Conservation (phyloP, 176 grass and related monocot species). For the Dendrocalamus sinicus region DNA sequence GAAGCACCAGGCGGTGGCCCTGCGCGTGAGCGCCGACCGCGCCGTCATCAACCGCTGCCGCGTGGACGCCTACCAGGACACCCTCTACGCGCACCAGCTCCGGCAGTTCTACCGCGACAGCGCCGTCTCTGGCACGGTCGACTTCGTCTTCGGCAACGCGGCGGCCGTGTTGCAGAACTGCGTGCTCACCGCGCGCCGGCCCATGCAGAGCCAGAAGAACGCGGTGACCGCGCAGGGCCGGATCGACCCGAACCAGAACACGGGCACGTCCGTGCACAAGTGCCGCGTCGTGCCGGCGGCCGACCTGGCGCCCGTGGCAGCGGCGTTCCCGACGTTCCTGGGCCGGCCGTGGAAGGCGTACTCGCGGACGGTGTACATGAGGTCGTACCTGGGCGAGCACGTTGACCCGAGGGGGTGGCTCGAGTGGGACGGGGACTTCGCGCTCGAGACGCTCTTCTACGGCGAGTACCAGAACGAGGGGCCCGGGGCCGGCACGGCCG, state of each 20-base stretch:
- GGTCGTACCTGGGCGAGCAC: constrained; percentile 53
- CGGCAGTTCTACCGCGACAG: constrained; percentile 63
- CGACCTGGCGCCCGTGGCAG: constrained; percentile 49
- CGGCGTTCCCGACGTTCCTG: constrained; percentile 47
- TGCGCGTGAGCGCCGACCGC: constrained; percentile 66
- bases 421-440: constrained; percentile 66
- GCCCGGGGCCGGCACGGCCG: constrained; percentile 47
- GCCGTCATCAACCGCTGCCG: constrained; percentile 58
- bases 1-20: constrained; percentile 70
- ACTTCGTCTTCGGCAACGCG: constrained; percentile 75
- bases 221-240: constrained; percentile 71
- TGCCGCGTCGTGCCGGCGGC: constrained; percentile 57
- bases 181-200: constrained; percentile 53
- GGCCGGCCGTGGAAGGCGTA: constrained; percentile 70
- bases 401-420: constrained; percentile 55
- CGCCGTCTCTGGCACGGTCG: constrained; percentile 64
- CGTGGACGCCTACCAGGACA: constrained; percentile 55
- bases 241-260: constrained; percentile 74
- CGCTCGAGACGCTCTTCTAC: constrained; percentile 57
- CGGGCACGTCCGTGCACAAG: constrained; percentile 54
- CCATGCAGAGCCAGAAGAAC: constrained; percentile 54
- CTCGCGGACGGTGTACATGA: constrained; percentile 64
- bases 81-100: constrained; percentile 59
- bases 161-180: constrained; percentile 56
- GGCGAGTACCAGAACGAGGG: constrained; percentile 64